These are phyloP conservation scores for Scedosporium aurantiacum DNA, from an alignment of 2,329 filamentous ascomycete species.

Conservation along the genomic window DNA sequence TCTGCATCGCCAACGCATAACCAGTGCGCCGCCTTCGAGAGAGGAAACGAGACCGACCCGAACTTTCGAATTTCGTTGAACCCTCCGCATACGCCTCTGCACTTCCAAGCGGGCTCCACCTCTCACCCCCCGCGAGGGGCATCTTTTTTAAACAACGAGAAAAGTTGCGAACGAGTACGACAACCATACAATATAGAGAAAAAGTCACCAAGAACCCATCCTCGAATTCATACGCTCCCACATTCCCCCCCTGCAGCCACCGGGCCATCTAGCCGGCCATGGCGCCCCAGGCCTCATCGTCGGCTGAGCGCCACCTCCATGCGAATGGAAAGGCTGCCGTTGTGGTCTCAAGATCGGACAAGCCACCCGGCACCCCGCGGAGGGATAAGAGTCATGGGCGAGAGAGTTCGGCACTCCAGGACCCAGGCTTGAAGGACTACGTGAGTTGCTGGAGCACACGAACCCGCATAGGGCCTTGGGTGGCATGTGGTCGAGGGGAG, in stretches of 20 bases:
- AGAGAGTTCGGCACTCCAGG: constrained; percentile 55
- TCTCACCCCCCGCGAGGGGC: background rate
- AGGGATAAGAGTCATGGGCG: constrained; percentile 46
- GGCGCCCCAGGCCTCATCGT: constrained; percentile 3
- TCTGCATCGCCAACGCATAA: background rate
- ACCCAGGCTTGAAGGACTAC: constrained; percentile 70
- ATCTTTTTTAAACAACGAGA: background rate
- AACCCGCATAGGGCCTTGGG: background rate
- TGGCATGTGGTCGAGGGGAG: background rate
- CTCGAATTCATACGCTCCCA: background rate
- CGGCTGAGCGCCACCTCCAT: constrained; percentile 26
- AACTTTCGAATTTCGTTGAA: background rate
- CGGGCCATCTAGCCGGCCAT: constrained; percentile 5
- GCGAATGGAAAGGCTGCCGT: constrained; percentile 30
- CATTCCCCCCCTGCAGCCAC: background rate
- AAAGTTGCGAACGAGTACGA: background rate
- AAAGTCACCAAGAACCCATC: background rate
- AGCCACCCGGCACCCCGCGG: constrained; percentile 45
- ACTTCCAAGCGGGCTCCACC: background rate
- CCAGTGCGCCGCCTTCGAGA: background rate
- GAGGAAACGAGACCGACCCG: background rate
- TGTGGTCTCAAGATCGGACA: constrained; percentile 29
- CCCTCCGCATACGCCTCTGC: background rate
- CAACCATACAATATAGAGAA: background rate
- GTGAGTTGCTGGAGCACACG: constrained; percentile 38